A percentile compares a stretch with the other conserved stretches of the same genome.
phyloP scores from a whole-genome alignment of 1,284 basidiomycete species.

The Papiliotrema flavescens region DNA sequence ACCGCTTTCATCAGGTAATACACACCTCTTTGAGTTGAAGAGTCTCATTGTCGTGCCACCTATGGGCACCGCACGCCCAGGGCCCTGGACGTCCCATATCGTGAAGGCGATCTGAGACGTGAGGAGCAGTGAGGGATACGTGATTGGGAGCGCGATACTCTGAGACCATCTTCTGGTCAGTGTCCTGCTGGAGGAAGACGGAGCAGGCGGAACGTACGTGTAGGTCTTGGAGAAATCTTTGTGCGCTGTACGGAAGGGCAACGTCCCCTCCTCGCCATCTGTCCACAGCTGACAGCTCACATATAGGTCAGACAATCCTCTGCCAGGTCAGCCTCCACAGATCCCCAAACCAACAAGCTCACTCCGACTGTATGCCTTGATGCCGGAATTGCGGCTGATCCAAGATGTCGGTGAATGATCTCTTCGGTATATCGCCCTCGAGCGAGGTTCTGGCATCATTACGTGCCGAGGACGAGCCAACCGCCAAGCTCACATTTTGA shows the following conservation, averaged over 20 bases:
- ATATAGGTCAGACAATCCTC: constrained; percentile 81
- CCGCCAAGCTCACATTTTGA: constrained; percentile 65
- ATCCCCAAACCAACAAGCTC: constrained; percentile 14
- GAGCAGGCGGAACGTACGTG: constrained; percentile 54
- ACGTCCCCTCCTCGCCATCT: constrained; percentile 87
- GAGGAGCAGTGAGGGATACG: constrained; percentile 84
- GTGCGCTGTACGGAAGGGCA: constrained; percentile 85
- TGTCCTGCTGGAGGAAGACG: background rate
- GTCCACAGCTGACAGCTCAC: constrained; percentile 86
- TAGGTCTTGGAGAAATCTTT: constrained; percentile 84
- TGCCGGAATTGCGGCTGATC: constrained; percentile 73
- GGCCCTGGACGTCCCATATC: constrained; percentile 86
- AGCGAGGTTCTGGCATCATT: constrained; percentile 65
- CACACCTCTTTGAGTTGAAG: constrained; percentile 84
- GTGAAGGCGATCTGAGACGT: constrained; percentile 88
- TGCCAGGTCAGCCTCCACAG: constrained; percentile 35
- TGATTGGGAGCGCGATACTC: constrained; percentile 83
- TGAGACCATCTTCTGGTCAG: constrained; percentile 77
- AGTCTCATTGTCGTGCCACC: constrained; percentile 86
- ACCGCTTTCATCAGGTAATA: background rate
- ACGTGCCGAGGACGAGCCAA: background rate
- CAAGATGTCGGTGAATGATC: constrained; percentile 68
- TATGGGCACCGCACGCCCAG: constrained; percentile 68
- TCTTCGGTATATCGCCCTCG: constrained; percentile 67
- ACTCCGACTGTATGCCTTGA: constrained; percentile 68